Percentiles rank a stretch among this genome's conserved stretches.
phyloP scores from a whole-genome alignment of 2,329 filamentous ascomycete species.

The Fusarium coffeatum region DNA sequence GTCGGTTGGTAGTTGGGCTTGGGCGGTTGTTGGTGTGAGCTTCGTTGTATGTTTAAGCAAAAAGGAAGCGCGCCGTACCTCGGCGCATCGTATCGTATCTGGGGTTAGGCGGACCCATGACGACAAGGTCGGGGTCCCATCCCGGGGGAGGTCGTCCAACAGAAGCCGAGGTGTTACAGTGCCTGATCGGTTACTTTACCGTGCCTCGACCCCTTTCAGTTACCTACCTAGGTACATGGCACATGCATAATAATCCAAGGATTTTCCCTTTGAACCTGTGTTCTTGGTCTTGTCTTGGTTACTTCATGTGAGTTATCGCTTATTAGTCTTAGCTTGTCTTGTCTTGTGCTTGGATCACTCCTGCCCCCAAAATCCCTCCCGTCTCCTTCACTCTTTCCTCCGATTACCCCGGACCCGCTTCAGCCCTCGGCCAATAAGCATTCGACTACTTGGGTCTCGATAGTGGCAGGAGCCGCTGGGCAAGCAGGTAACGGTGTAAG shows the following conservation, averaged over 20 bases:
- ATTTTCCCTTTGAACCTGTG: not conserved
- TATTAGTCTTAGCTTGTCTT: not conserved
- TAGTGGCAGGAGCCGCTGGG: not conserved
- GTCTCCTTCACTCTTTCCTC: not conserved
- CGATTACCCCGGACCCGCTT: not conserved
- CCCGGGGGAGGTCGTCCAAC: slow-evolving; percentile 21
- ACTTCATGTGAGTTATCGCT: slow-evolving; percentile 1
- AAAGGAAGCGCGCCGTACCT: slow-evolving; percentile 25
- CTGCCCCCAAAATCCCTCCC: not conserved
- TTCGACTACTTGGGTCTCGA: not conserved
- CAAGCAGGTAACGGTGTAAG: not conserved
- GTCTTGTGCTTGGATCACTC: not conserved
- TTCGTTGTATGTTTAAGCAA: slow-evolving; percentile 24
- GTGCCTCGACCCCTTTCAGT: not conserved
- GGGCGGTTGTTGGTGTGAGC: not conserved
- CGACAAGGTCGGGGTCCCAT: slow-evolving; percentile 19
- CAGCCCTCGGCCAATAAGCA: slow-evolving; percentile 3
- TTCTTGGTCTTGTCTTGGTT: not conserved
- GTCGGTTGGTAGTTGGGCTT: slow-evolving; percentile 6
- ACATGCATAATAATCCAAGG: not conserved
- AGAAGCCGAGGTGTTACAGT: slow-evolving; percentile 41
- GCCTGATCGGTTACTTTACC: slow-evolving; percentile 12
- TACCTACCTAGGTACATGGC: not conserved
- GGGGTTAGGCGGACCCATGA: slow-evolving; percentile 42
- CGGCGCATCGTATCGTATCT: slow-evolving; percentile 24